Percentiles rank a stretch among this genome's conserved stretches.
Evolutionary conservation across 179 eudicot genomes (phyloP).

Genomic region (Patellifolia procumbens): DNA sequence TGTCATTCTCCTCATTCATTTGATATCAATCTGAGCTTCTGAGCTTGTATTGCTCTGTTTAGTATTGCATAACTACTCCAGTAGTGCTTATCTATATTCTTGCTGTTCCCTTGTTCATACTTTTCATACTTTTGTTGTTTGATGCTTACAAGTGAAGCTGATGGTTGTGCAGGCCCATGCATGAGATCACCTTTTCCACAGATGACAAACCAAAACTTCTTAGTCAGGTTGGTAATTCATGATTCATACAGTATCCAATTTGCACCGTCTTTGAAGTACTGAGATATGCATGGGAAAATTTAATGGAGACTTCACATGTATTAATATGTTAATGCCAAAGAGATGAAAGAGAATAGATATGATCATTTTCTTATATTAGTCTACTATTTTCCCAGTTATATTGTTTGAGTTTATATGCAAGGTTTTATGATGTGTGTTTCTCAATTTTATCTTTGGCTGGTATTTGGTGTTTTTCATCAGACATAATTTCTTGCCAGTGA

Average conservation of each 20-base stretch:
- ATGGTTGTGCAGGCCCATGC: conserved; percentile 79
- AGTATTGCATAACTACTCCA: not conserved
- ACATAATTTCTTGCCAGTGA: not conserved
- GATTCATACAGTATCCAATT: not conserved
- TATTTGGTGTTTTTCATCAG: conserved; percentile 4
- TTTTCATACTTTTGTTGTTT: not conserved
- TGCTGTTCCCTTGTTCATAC: not conserved
- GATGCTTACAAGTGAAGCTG: conserved; percentile 21
- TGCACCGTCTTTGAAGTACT: not conserved
- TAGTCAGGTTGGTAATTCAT: conserved; percentile 61
- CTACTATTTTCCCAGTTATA: not conserved
- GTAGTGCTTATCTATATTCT: not conserved
- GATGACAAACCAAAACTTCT: conserved; percentile 88
- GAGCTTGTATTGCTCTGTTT: too few species aligned
- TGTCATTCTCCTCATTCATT: conserved; percentile 9
- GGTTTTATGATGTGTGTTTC: not conserved
- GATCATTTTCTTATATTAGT: not conserved
- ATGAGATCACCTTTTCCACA: conserved; percentile 82
- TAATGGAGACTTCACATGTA: not conserved
- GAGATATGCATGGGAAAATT: not conserved
- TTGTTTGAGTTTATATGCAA: not conserved
- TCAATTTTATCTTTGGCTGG: not conserved
- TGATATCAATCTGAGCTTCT: not conserved
- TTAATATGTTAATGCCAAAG: not conserved
- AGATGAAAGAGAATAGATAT: not conserved